Conservation (phyloP, 1,284 basidiomycete species). For the Exobasidium cylindrosporum region DNA sequence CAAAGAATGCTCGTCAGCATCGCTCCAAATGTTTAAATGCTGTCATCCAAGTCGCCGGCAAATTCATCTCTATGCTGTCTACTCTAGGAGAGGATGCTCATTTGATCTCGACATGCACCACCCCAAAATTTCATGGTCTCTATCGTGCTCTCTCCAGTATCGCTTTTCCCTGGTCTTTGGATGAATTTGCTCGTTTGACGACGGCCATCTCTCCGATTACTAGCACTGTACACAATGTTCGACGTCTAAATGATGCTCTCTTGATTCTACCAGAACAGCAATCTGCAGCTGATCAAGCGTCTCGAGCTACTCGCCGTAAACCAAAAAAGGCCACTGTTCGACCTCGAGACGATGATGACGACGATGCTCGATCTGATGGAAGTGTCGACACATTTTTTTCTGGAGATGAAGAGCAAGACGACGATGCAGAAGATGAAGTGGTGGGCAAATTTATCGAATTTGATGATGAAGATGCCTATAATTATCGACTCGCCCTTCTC, state of each 20-base stretch:
- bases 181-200: conserved; percentile 67
- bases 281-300: conserved; percentile 56
- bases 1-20: conserved; percentile 63
- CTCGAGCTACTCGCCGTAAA: conserved; percentile 31
- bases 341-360: conserved; percentile 21
- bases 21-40: conserved; percentile 61
- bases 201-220: conserved; percentile 65
- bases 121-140: conserved; percentile 79
- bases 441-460: conserved; percentile 35
- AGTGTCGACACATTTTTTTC: conserved; percentile 58
- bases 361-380: conserved; percentile 28
- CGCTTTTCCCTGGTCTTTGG: conserved; percentile 69
- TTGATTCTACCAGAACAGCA: conserved; percentile 53
- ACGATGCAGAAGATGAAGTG: conserved; percentile 18
- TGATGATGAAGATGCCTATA: conserved; percentile 27
- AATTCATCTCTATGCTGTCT: conserved; percentile 23
- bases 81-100: conserved; percentile 62
- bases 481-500: conserved; percentile 63
- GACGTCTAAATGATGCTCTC: conserved; percentile 59
- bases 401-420: conserved; percentile 37
- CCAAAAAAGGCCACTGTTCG: conserved; percentile 35
- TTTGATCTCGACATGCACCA: conserved; percentile 67
- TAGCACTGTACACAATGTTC: conserved; percentile 63
- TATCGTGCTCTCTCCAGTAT: conserved; percentile 79
- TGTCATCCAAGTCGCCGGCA: conserved; percentile 28